Percentiles rank a stretch among this genome's conserved stretches.
These are phyloP conservation scores for Botryotinia narcissicola DNA, from an alignment of 2,329 filamentous ascomycete species.

Conservation along the genomic window DNA sequence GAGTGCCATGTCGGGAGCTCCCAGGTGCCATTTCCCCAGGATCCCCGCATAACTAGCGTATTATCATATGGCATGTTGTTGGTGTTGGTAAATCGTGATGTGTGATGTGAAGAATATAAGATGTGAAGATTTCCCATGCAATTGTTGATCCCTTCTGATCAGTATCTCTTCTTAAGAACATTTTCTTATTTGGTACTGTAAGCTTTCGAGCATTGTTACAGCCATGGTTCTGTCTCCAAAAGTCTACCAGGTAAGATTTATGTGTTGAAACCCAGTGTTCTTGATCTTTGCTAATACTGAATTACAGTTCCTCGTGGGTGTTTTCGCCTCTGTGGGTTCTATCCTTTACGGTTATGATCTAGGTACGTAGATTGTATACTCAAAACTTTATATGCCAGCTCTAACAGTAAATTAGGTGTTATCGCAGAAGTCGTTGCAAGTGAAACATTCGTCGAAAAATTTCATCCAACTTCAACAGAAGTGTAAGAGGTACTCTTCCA, in stretches of 20 bases:
- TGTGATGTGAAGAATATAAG: constrained; percentile 11
- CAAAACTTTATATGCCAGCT: constrained; percentile 20
- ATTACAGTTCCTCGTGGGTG: constrained; percentile 40
- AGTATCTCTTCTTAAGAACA: constrained; percentile 9
- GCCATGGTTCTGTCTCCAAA: constrained; percentile 37
- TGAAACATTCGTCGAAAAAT: constrained; percentile 44
- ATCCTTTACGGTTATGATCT: constrained; percentile 56
- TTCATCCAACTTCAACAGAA: constrained; percentile 38
- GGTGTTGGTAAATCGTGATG: not conserved
- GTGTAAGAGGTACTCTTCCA: constrained; percentile 27
- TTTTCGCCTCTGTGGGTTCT: constrained; percentile 55
- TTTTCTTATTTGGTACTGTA: not conserved
- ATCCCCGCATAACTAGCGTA: constrained; percentile 19
- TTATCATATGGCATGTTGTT: not conserved
- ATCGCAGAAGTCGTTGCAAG: constrained; percentile 45
- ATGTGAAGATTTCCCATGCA: constrained; percentile 5
- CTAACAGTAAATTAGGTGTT: constrained; percentile 24
- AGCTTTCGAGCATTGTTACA: constrained; percentile 13
- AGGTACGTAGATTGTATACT: constrained; percentile 44
- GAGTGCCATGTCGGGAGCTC: not conserved
- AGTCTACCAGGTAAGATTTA: constrained; percentile 35
- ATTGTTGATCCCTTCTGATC: not conserved
- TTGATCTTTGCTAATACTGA: not conserved
- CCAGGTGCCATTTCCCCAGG: constrained; percentile 12
- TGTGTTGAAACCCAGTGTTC: not conserved